Evolutionary conservation across 495 filamentous ascomycete species (phyloP).

Genomic region (Neurospora tetraspora): DNA sequence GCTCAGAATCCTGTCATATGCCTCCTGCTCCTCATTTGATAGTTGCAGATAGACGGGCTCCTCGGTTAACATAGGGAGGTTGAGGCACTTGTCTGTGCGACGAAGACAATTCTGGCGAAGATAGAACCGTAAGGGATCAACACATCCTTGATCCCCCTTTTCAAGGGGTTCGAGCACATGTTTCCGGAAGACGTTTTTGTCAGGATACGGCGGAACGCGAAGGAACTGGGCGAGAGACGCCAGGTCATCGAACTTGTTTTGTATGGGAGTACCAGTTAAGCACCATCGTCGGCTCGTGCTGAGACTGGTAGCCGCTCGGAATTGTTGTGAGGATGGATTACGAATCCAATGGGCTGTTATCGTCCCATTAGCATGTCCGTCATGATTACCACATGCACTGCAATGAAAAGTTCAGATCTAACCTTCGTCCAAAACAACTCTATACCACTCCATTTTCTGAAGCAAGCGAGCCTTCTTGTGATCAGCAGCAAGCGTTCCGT

Average conservation of each 20-base stretch:
- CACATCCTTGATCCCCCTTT: neutral
- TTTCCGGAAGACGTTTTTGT: neutral
- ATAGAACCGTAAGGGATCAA: neutral
- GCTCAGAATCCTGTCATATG: neutral
- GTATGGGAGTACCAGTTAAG: slow-evolving; percentile 7
- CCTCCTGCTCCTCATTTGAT: neutral
- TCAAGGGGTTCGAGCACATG: neutral
- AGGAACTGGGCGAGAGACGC: neutral
- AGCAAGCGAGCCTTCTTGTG: neutral
- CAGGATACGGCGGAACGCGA: neutral
- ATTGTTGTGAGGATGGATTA: neutral
- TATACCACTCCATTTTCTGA: neutral
- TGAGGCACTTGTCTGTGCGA: neutral
- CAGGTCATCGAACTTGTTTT: slow-evolving; percentile 5
- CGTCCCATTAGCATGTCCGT: no score
- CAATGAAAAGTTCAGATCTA: no score
- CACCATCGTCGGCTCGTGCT: slow-evolving; percentile 2
- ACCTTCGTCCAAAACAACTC: neutral
- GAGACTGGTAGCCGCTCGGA: neutral
- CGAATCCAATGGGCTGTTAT: neutral
- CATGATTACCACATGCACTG: no score
- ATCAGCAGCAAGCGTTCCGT: neutral
- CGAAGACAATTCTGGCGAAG: neutral
- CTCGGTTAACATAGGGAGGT: neutral
- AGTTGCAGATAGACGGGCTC: neutral